phyloP scores from a whole-genome alignment of 2,329 filamentous ascomycete genomes.

The Colletotrichum destructivum region DNA sequence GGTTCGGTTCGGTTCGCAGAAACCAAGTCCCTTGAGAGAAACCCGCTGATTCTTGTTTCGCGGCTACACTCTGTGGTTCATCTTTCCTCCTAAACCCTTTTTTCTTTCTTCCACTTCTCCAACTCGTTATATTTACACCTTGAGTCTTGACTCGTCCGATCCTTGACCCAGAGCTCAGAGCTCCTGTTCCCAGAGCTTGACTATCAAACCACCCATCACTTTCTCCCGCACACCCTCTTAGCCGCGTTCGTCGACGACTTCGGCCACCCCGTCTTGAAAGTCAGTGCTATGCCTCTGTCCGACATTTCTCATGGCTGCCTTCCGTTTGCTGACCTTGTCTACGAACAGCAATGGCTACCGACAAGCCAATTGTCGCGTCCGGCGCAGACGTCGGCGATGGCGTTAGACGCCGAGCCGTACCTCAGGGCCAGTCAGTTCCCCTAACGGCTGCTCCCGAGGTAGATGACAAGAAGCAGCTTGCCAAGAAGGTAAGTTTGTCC shows the following conservation, averaged over 20 bases:
- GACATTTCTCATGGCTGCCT: conserved; percentile 13
- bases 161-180: conserved; percentile 42
- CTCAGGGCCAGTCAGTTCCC: conserved; percentile 58
- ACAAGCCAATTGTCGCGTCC: conserved; percentile 70
- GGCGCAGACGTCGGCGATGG: conserved; percentile 72
- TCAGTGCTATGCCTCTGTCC: conserved; percentile 9
- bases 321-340: conserved; percentile 34
- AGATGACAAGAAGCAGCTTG: conserved; percentile 73
- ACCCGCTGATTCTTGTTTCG: conserved; percentile 18
- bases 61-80: conserved; percentile 31
- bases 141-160: conserved; percentile 45
- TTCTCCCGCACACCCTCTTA: conserved; percentile 15
- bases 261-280: conserved; percentile 30
- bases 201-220: conserved; percentile 8
- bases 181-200: conserved; percentile 42
- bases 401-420: conserved; percentile 69
- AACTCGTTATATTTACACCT: conserved; percentile 27
- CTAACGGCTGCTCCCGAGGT: conserved; percentile 58
- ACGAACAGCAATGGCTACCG: conserved; percentile 64
- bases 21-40: conserved; percentile 26
- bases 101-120: conserved; percentile 34
- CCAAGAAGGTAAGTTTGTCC: conserved; percentile 65
- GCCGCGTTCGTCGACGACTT: conserved; percentile 34
- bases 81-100: conserved; percentile 14
- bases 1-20: conserved; percentile 23